Evolutionary conservation across 1,139 yeast genomes (phyloP), one percentile per base, ranked within the genome.

Genomic region (Scheffersomyces quercinus): DNA sequence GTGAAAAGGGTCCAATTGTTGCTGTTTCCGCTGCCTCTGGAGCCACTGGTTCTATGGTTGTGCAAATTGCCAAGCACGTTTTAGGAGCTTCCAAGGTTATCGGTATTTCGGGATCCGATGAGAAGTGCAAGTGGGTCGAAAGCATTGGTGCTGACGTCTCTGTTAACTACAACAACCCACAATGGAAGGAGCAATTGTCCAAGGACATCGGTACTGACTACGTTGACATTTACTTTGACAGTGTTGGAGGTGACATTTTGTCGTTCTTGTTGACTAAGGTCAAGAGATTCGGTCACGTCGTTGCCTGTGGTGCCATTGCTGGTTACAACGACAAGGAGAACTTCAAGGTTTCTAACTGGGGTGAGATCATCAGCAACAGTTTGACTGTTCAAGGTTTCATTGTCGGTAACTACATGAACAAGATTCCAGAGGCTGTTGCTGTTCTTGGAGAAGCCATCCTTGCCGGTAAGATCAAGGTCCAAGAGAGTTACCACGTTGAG

Each of bases 1-100:
- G 67, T 28, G 35, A 31, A n/a, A 72, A 73, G 46, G 61, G 58
- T 11, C 59, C 58, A 36, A 60, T 70, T 8, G 75, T 80, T 43
- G 60, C 81, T 38, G 70, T 83, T 30, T 78, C 85, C 26, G 88
- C 87, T 45, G 89, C 89, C 20, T 78, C 86, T 6, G 85, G 90
- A 48, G 88, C 88, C 26, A 83, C 84, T 31, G 89, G 90, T 28
- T 71, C 82, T n/a, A 64, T 75, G 43, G 82, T 72, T 30, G 78
- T 82, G 34, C 88, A 83, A 60, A 56, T 83, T 28, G 84, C 88
- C 38, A 71, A 81, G 49, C 66, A 77, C 43, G 58, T 79, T 11
- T 67, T 77, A 54, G 78, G 79, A 38, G 83, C 83, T 30, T 64
- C 69, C 41, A 77, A 71, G 50, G 85, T 84, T 30, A 71, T 83